phyloP scores from a whole-genome alignment of 139 green algal species.

The Desmodesmus armatus region DNA sequence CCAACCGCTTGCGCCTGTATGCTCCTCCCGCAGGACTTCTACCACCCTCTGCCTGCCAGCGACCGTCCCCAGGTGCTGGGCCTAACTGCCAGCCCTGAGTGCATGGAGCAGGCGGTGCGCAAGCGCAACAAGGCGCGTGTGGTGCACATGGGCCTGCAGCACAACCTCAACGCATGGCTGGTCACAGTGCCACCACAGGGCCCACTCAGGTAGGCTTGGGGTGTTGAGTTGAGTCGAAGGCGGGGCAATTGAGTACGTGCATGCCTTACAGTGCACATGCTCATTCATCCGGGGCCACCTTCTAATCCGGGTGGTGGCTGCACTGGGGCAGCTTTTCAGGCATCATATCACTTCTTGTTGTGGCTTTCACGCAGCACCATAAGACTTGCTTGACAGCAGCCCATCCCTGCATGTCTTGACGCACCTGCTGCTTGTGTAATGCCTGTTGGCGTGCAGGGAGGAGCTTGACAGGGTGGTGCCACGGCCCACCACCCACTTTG shows the following conservation, averaged over 20 bases:
- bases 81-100: conserved; percentile 34
- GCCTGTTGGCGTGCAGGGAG: background rate
- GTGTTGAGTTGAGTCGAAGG: background rate
- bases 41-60: background rate
- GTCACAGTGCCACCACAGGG: conserved; percentile 34
- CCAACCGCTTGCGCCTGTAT: too few species aligned
- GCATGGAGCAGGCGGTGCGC: background rate
- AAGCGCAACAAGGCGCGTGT: conserved; percentile 1
- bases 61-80: conserved; percentile 30
- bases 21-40: conserved; percentile 30
- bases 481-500: background rate
- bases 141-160: conserved; percentile 24
- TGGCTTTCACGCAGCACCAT: background rate
- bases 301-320: too few species aligned
- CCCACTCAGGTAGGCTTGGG: conserved; percentile 38
- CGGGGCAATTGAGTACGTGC: too few species aligned
- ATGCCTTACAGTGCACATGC: too few species aligned
- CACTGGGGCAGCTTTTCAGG: background rate
- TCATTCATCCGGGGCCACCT: too few species aligned
- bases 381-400: background rate
- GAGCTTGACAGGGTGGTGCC: conserved; percentile 29
- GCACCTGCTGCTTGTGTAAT: background rate
- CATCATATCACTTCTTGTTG: background rate
- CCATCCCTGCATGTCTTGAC: background rate
- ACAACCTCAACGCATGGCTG: conserved; percentile 35